Conservation (phyloP, 306 rosid genomes). For the Macrotyloma uniflorum region DNA sequence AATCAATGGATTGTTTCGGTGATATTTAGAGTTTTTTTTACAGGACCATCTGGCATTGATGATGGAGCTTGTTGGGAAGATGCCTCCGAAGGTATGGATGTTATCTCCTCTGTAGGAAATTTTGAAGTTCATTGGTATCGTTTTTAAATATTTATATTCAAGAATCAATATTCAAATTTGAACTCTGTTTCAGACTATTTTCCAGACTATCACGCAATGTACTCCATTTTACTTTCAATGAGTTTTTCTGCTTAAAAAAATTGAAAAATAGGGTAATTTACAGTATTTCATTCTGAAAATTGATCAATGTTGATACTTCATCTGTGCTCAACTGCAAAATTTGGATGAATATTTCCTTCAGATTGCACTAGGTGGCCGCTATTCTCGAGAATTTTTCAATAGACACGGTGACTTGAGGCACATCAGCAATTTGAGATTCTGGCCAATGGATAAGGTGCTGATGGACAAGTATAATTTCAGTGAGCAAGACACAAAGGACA, state of each 20-base stretch:
- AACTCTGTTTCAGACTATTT: conserved; percentile 1
- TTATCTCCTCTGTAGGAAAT: neutral
- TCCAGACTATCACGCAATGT: neutral
- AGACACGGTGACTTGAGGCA: conserved; percentile 79
- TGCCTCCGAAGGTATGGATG: conserved; percentile 22
- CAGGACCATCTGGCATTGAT: conserved; percentile 43
- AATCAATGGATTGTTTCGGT: neutral
- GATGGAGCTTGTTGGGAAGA: conserved; percentile 42
- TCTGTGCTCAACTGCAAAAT: neutral
- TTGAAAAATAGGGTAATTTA: neutral
- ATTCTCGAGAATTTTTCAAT: conserved; percentile 78
- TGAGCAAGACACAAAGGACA: conserved; percentile 71
- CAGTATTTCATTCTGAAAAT: conserved; percentile 31
- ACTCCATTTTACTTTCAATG: conserved; percentile 1
- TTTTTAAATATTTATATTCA: conserved; percentile 8
- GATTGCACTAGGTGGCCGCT: conserved; percentile 89
- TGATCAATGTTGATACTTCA: neutral
- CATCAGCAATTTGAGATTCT: conserved; percentile 74
- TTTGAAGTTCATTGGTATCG: neutral
- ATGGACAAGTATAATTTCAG: conserved; percentile 75
- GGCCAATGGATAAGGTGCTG: conserved; percentile 80
- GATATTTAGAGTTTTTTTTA: neutral
- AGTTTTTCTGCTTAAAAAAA: neutral
- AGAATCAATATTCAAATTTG: conserved; percentile 7
- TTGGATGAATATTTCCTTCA: conserved; percentile 42